Conservation (phyloP, 208 protist genomes). For the Crithidia fasciculata region DNA sequence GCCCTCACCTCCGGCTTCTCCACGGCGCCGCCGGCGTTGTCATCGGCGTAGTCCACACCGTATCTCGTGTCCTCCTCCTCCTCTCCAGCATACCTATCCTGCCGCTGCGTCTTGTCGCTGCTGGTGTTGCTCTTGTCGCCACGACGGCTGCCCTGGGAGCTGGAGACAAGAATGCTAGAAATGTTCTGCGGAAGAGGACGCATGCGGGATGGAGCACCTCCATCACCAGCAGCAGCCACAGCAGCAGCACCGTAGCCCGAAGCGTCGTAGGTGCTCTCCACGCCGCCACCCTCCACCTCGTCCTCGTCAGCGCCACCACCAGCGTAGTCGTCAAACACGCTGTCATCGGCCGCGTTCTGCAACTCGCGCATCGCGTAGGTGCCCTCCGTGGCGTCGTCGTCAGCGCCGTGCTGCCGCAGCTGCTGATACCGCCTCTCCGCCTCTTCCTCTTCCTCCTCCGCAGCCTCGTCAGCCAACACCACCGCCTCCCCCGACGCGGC, state of each 20-base stretch:
- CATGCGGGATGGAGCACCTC: constrained; percentile 11
- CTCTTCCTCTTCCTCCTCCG: constrained; percentile 26
- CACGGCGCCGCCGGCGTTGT: constrained; percentile 1
- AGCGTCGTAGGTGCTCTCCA: too few relatives aligned
- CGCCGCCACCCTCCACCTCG: background rate
- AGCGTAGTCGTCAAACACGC: constrained; percentile 69
- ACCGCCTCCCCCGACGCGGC: constrained; percentile 55
- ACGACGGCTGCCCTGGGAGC: background rate
- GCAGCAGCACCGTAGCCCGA: background rate
- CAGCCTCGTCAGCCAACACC: constrained; percentile 29
- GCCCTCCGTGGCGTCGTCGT: background rate
- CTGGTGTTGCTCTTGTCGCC: background rate
- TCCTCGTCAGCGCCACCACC: constrained; percentile 18
- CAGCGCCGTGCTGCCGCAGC: background rate
- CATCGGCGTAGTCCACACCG: constrained; percentile 9
- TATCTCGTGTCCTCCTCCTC: background rate
- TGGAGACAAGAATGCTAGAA: constrained; percentile 25
- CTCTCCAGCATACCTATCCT: too few relatives aligned
- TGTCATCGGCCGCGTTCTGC: constrained; percentile 75
- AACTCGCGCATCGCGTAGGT: constrained; percentile 53
- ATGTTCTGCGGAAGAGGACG: constrained; percentile 25
- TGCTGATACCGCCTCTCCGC: constrained; percentile 21
- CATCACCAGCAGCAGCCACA: background rate
- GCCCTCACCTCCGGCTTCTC: background rate
- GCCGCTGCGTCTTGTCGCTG: background rate